These are phyloP conservation scores for Colletotrichum sp. DNA, from an alignment of 2,329 filamentous ascomycete species.

Conservation along the genomic window DNA sequence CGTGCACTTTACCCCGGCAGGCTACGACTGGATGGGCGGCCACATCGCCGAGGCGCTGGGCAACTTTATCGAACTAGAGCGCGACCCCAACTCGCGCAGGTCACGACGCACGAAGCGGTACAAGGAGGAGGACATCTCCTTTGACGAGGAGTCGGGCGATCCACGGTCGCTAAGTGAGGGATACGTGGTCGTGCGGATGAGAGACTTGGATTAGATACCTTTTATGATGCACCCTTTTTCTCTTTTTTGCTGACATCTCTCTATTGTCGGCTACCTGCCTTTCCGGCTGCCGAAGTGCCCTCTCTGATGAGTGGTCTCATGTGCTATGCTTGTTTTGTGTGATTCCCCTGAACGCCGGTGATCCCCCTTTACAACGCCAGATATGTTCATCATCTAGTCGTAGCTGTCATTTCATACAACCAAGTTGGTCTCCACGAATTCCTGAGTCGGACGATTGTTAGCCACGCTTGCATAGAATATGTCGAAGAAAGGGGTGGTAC, in stretches of 20 bases:
- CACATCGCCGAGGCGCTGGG: slow-evolving; percentile 59
- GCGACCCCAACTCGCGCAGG: slow-evolving; percentile 21
- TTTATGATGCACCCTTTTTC: slow-evolving; percentile 1
- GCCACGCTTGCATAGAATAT: slow-evolving; percentile 11
- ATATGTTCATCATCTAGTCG: background rate
- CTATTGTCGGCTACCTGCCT: background rate
- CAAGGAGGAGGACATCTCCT: slow-evolving; percentile 42
- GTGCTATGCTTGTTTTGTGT: slow-evolving; percentile 11
- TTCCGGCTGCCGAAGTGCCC: background rate
- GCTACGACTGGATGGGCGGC: slow-evolving; percentile 68
- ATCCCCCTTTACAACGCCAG: slow-evolving; percentile 1
- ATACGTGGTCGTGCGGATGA: slow-evolving; percentile 58
- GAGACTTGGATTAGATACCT: slow-evolving; percentile 51
- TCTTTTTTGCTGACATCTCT: background rate
- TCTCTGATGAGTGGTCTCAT: background rate
- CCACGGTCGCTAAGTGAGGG: slow-evolving; percentile 52
- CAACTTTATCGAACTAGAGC: slow-evolving; percentile 35
- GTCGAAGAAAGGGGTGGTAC: slow-evolving; percentile 25
- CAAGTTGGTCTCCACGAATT: slow-evolving; percentile 61
- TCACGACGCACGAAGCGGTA: slow-evolving; percentile 29
- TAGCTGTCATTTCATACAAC: slow-evolving; percentile 35
- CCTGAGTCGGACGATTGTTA: slow-evolving; percentile 34
- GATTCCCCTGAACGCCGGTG: slow-evolving; percentile 13
- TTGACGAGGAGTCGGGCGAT: slow-evolving; percentile 56
- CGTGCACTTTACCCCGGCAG: slow-evolving; percentile 60